A percentile compares a stretch with the other conserved stretches of the same genome.
Evolutionary conservation across 2,329 filamentous ascomycete species (phyloP).

Genomic region (Stylonectria norvegica): DNA sequence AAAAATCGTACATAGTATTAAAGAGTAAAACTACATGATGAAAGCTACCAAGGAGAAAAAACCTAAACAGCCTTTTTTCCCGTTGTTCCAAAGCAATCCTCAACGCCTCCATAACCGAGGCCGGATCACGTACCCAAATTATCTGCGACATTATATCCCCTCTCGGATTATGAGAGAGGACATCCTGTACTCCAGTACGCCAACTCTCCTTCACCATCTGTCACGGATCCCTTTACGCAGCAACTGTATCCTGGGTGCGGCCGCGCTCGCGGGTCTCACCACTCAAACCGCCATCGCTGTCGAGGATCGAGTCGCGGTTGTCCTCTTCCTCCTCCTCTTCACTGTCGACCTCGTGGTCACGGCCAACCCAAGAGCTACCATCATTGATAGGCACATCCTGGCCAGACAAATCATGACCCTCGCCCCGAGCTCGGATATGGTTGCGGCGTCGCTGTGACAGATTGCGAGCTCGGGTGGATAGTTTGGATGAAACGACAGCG

Average conservation of each 20-base stretch:
- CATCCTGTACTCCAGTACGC: too few relatives aligned
- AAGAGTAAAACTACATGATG: constrained; percentile 28
- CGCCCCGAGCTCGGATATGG: constrained; percentile 63
- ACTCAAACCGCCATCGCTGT: constrained; percentile 51
- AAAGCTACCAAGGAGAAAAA: constrained; percentile 23
- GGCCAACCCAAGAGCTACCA: constrained; percentile 80
- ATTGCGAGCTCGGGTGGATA: constrained; percentile 82
- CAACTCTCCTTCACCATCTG: constrained; percentile 5
- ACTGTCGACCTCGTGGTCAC: constrained; percentile 60
- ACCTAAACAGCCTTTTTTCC: constrained; percentile 24
- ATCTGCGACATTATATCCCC: too few relatives aligned
- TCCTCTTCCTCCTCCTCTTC: constrained; percentile 63
- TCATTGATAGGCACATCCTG: constrained; percentile 79
- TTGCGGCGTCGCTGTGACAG: constrained; percentile 80
- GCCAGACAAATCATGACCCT: constrained; percentile 76
- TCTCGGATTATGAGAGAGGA: too few relatives aligned
- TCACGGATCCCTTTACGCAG: constrained; percentile 33
- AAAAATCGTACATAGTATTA: constrained; percentile 22
- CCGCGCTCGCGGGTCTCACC: constrained; percentile 57
- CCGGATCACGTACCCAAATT: too few relatives aligned
- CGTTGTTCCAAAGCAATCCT: constrained; percentile 17
- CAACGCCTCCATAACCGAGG: constrained; percentile 28
- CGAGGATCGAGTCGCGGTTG: constrained; percentile 46
- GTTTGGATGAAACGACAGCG: constrained; percentile 80
- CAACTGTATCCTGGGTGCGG: constrained; percentile 51